Conservation (phyloP, 2,329 filamentous ascomycete species). For the Botryotinia narcissicola region DNA sequence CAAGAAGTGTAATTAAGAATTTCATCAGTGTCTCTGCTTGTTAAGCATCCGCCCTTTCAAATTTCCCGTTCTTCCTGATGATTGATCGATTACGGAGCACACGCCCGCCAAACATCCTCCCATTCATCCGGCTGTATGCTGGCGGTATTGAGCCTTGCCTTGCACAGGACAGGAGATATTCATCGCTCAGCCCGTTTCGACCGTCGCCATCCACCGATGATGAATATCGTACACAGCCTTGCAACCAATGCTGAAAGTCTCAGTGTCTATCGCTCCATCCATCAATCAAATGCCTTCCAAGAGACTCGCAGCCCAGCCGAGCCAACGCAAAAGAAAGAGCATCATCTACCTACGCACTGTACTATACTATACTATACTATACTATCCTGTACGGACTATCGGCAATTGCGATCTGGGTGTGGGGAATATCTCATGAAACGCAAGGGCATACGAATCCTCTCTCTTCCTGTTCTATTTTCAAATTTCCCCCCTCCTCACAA, state of each 20-base stretch:
- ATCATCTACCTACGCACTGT: neutral
- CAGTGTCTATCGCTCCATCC: too few species aligned
- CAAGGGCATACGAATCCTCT: conserved; percentile 12
- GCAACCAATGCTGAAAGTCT: conserved; percentile 1
- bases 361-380: too few species aligned
- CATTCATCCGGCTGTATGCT: conserved; percentile 12
- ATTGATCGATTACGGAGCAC: neutral
- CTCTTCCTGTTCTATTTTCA: conserved; percentile 5
- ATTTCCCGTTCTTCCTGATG: neutral
- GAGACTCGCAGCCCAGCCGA: neutral
- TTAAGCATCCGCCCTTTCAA: neutral
- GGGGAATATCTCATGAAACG: conserved; percentile 8
- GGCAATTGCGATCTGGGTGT: conserved; percentile 5
- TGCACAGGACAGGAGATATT: neutral
- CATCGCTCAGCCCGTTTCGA: conserved; percentile 10
- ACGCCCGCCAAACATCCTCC: neutral
- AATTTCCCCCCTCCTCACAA: conserved; percentile 14
- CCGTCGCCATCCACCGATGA: neutral
- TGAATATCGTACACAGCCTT: conserved; percentile 13
- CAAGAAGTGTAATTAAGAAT: neutral
- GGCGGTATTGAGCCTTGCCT: neutral
- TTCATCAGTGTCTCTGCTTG: neutral
- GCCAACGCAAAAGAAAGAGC: neutral
- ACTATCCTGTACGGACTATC: neutral
- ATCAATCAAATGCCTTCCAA: neutral